Conservation (phyloP, 2,329 filamentous ascomycete genomes). For the Lachnellula suecica region DNA sequence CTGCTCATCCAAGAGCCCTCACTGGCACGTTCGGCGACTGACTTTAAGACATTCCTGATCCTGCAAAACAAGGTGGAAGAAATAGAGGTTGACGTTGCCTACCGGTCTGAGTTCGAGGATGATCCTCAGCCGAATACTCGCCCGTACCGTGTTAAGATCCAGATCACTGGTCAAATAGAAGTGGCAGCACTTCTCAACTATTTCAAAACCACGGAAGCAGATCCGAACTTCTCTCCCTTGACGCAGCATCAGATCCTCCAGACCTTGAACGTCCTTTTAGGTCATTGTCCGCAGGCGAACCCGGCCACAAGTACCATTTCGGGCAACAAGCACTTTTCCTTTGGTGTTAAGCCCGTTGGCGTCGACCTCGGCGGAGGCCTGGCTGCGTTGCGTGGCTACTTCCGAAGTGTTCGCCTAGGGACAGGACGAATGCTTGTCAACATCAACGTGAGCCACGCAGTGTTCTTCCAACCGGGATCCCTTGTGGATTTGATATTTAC, state of each 20-base stretch:
- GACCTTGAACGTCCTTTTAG: slow-evolving; percentile 55
- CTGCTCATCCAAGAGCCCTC: slow-evolving; percentile 13
- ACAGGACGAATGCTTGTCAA: slow-evolving; percentile 56
- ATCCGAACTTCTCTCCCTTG: slow-evolving; percentile 1
- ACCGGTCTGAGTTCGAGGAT: slow-evolving; percentile 14
- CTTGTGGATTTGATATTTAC: slow-evolving; percentile 32
- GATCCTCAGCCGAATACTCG: slow-evolving; percentile 4
- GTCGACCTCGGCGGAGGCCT: slow-evolving; percentile 46
- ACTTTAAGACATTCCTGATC: slow-evolving; percentile 18
- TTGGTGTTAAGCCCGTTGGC: neutral
- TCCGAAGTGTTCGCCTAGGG: slow-evolving; percentile 55
- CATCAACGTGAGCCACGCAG: slow-evolving; percentile 54
- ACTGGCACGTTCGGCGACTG: slow-evolving; percentile 7
- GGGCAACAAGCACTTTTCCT: slow-evolving; percentile 15
- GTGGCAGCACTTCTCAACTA: slow-evolving; percentile 13
- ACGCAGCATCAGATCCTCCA: slow-evolving; percentile 41
- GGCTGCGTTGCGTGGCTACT: slow-evolving; percentile 57
- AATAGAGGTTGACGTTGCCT: slow-evolving; percentile 6
- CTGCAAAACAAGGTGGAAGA: slow-evolving; percentile 3
- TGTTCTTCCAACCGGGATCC: slow-evolving; percentile 1
- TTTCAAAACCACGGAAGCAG: slow-evolving; percentile 3
- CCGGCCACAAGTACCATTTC: slow-evolving; percentile 30
- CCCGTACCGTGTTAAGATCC: slow-evolving; percentile 7
- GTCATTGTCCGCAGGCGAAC: slow-evolving; percentile 44
- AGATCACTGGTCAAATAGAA: slow-evolving; percentile 10